phyloP scores from a whole-genome alignment of 208 protist genomes.

The Crithidia thermophila region DNA sequence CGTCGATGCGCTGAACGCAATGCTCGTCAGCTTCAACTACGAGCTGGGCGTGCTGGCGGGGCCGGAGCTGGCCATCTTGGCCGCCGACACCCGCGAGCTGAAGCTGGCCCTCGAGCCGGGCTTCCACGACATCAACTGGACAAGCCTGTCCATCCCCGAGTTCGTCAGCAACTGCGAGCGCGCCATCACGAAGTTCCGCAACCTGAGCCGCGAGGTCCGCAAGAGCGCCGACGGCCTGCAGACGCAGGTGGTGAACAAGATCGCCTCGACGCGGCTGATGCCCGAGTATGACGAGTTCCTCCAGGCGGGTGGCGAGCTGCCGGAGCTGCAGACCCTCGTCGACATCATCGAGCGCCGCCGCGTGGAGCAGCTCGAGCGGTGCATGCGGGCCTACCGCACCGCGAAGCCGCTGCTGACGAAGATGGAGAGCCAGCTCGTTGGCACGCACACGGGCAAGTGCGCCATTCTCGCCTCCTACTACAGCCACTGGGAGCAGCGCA shows the following conservation, averaged over 20 bases:
- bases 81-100: constrained; percentile 89
- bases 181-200: constrained; percentile 97
- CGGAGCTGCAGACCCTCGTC: constrained; percentile 92
- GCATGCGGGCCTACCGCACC: constrained; percentile 93
- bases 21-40: constrained; percentile 93
- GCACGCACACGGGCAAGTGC: constrained; percentile 93
- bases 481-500: constrained; percentile 95
- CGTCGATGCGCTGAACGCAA: constrained; percentile 95
- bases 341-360: constrained; percentile 92
- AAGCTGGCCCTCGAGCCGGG: constrained; percentile 93
- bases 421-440: constrained; percentile 95
- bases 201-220: constrained; percentile 95
- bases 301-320: constrained; percentile 83
- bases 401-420: constrained; percentile 96
- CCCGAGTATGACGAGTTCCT: constrained; percentile 79
- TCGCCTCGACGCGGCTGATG: constrained; percentile 84
- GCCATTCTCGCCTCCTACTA: constrained; percentile 95
- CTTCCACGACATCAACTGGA: constrained; percentile 98
- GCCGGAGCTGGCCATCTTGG: constrained; percentile 93
- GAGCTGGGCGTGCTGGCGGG: constrained; percentile 84
- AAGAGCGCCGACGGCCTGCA: constrained; percentile 96
- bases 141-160: constrained; percentile 97
- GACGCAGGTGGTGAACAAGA: constrained; percentile 92
- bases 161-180: constrained; percentile 94
- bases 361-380: constrained; percentile 75